A percentile compares a stretch with the other conserved stretches of the same genome.
phyloP scores from a whole-genome alignment of 2,329 filamentous ascomycete genomes.

The Aspergillus uvarum region DNA sequence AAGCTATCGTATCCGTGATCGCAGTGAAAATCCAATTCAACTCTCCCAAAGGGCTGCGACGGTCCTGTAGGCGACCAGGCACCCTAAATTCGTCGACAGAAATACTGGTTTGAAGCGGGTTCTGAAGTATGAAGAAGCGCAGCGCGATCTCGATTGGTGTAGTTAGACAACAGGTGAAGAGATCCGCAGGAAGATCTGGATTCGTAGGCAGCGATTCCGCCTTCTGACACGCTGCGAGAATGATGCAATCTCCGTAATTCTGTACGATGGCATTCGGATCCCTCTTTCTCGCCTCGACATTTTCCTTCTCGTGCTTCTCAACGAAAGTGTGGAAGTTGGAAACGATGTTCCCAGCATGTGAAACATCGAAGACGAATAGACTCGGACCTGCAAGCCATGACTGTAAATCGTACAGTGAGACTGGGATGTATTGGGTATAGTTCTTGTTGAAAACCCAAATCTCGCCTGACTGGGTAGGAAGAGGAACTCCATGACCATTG shows the following conservation, averaged over 20 bases:
- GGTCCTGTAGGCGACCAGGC: slow-evolving; percentile 86
- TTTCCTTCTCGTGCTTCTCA: slow-evolving; percentile 90
- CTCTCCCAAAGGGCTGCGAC: slow-evolving; percentile 89
- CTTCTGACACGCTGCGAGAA: slow-evolving; percentile 85
- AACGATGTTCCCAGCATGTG: slow-evolving; percentile 92
- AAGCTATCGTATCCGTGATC: slow-evolving; percentile 97
- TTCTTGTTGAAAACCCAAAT: slow-evolving; percentile 99
- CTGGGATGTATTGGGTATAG: slow-evolving; percentile 97
- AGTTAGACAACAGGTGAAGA: slow-evolving; percentile 94
- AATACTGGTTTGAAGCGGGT: slow-evolving; percentile 68
- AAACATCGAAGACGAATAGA: slow-evolving; percentile 97
- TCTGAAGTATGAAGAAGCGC: slow-evolving; percentile 93
- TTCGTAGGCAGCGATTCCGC: slow-evolving; percentile 95
- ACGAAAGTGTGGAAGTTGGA: slow-evolving; percentile 92
- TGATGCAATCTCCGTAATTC: slow-evolving; percentile 81
- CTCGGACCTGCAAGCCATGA: slow-evolving; percentile 94
- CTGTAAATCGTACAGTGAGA: slow-evolving; percentile 92
- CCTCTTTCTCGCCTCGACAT: slow-evolving; percentile 69
- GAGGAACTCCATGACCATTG: slow-evolving; percentile 95
- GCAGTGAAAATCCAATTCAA: slow-evolving; percentile 99
- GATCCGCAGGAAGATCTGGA: slow-evolving; percentile 84
- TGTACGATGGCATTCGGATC: slow-evolving; percentile 67
- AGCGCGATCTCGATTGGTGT: slow-evolving; percentile 97
- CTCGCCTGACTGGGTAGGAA: slow-evolving; percentile 91
- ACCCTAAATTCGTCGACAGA: slow-evolving; percentile 82